Conservation (phyloP, 1,284 basidiomycete species). For the Megacollybia platyphylla region DNA sequence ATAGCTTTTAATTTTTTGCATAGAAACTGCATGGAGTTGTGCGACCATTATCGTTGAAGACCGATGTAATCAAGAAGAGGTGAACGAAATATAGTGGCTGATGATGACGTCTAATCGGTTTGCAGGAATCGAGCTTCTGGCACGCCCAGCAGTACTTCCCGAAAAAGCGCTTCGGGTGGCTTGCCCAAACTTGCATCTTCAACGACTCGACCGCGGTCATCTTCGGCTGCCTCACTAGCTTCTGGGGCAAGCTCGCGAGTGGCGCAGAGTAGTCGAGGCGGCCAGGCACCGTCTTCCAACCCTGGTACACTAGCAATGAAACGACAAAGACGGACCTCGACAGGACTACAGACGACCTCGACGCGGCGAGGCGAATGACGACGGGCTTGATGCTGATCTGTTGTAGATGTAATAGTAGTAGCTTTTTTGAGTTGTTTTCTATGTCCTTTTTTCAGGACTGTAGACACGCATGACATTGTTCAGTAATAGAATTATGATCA, state of each 20-base stretch:
- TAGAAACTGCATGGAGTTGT: slow-evolving; percentile 94
- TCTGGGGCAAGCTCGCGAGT: slow-evolving; percentile 23
- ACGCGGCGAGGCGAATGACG: slow-evolving; percentile 3
- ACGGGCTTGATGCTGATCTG: slow-evolving; percentile 2
- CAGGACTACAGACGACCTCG: slow-evolving; percentile 10
- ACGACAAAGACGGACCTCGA: slow-evolving; percentile 66
- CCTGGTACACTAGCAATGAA: slow-evolving; percentile 47
- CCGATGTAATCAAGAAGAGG: slow-evolving; percentile 97
- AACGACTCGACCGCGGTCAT: slow-evolving; percentile 48
- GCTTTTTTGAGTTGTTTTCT: slow-evolving; percentile 2
- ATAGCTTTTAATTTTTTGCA: slow-evolving; percentile 5
- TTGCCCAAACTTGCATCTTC: slow-evolving; percentile 58
- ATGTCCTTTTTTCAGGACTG: slow-evolving; percentile 6
- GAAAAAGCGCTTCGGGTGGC: slow-evolving; percentile 43
- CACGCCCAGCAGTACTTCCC: slow-evolving; percentile 44
- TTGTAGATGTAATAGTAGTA: slow-evolving; percentile 6
- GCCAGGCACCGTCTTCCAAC: slow-evolving; percentile 10
- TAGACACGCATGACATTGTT: not conserved
- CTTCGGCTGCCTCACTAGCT: slow-evolving; percentile 45
- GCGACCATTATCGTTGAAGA: slow-evolving; percentile 87
- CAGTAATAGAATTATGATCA: no score
- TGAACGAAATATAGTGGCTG: slow-evolving; percentile 19
- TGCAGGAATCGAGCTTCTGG: slow-evolving; percentile 69
- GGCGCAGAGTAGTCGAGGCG: slow-evolving; percentile 15
- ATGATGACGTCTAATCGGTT: slow-evolving; percentile 5